phyloP scores from a whole-genome alignment of 345 rosid species.

The Rhodamnia rubescens region DNA sequence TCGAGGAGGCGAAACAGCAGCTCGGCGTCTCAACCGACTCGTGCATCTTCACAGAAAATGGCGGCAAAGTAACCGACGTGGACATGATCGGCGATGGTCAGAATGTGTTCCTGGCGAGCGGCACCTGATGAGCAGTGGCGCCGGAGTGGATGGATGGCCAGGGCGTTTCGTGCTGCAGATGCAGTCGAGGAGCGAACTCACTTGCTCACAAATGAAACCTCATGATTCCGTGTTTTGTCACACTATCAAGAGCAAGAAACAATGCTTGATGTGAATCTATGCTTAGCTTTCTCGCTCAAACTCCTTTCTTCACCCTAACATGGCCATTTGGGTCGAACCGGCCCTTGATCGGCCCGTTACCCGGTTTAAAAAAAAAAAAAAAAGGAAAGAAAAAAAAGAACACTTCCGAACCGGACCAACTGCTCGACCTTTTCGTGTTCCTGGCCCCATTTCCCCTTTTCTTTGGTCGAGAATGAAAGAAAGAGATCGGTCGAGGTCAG shows the following conservation, averaged over 20 bases:
- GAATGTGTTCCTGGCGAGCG: constrained; percentile 34
- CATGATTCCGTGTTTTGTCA: neutral
- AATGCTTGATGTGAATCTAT: neutral
- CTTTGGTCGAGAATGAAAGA: neutral
- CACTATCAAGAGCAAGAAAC: neutral
- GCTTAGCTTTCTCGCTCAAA: neutral
- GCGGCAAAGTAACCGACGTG: constrained; percentile 46
- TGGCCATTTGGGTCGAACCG: too few relatives aligned
- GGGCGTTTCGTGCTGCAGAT: neutral
- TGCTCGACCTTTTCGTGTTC: too few relatives aligned
- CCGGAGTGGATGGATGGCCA: neutral
- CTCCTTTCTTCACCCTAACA: neutral
- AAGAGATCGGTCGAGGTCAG: neutral
- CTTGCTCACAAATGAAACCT: neutral
- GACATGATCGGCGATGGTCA: constrained; percentile 52
- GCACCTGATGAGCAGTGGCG: neutral
- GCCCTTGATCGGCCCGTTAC: too few relatives aligned
- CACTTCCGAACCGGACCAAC: too few relatives aligned
- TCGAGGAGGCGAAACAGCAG: constrained; percentile 24
- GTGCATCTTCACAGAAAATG: constrained; percentile 43
- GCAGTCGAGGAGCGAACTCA: neutral
- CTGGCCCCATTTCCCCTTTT: too few relatives aligned
- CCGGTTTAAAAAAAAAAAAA: too few relatives aligned
- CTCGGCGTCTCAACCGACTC: constrained; percentile 17
- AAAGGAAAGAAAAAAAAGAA: too few relatives aligned